phyloP scores from a whole-genome alignment of 805 yeast species.

The Ascoidea tarda region DNA sequence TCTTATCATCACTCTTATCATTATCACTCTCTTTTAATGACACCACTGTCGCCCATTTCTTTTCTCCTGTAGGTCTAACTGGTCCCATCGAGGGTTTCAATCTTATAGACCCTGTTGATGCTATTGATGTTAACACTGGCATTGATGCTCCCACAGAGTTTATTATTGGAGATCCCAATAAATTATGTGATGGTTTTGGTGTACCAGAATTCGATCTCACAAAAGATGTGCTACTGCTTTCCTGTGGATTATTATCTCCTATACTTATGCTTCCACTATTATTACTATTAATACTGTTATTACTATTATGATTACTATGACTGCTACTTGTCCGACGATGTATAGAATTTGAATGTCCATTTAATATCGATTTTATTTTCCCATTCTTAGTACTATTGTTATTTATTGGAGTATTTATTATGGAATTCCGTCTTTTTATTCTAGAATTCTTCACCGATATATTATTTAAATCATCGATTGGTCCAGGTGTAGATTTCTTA shows the following conservation, averaged over 20 bases:
- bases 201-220: neutral
- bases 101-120: constrained; percentile 5
- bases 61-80: constrained; percentile 35
- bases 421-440: neutral
- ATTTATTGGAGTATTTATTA: too few species aligned
- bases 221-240: neutral
- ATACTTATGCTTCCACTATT: neutral
- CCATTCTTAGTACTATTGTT: neutral
- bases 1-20: neutral
- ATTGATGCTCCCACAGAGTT: too few species aligned
- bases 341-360: neutral
- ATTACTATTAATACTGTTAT: too few species aligned
- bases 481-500: neutral
- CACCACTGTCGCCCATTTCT: constrained; percentile 45
- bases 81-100: constrained; percentile 42
- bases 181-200: neutral
- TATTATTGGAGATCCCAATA: too few species aligned
- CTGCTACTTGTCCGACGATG: neutral
- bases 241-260: neutral
- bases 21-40: neutral
- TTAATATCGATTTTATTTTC: neutral
- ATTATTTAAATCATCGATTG: too few species aligned
- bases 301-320: neutral
- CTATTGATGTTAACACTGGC: neutral
- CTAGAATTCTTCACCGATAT: neutral